A percentile compares a stretch with the other conserved stretches of the same genome.
These are phyloP conservation scores for Penicillium sp. DNA, from an alignment of 2,329 filamentous ascomycete genomes.

Conservation along the genomic window DNA sequence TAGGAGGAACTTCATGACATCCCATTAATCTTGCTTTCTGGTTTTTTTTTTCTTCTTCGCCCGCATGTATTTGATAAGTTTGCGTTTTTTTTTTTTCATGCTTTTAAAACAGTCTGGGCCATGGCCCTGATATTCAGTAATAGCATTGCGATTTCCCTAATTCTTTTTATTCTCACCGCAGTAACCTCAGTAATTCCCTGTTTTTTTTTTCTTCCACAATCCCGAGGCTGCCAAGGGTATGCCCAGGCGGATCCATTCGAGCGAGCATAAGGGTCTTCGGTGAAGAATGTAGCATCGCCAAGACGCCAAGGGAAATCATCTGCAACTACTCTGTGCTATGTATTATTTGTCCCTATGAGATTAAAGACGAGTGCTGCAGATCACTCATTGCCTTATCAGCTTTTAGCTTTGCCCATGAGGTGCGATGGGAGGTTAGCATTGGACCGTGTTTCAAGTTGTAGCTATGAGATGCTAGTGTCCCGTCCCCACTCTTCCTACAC, in stretches of 20 bases:
- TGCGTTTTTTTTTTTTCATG: conserved; percentile 6
- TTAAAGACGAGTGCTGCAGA: background rate
- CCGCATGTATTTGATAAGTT: conserved; percentile 28
- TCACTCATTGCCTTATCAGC: conserved; percentile 1
- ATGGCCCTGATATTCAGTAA: conserved; percentile 13
- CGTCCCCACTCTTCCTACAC: background rate
- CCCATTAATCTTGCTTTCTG: conserved; percentile 24
- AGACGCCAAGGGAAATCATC: conserved; percentile 19
- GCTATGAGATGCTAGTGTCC: background rate
- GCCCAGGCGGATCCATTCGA: background rate
- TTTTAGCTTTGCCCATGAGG: conserved; percentile 6
- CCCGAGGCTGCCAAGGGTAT: background rate
- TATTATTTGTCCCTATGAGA: background rate
- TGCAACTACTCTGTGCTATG: background rate
- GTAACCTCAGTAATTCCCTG: background rate
- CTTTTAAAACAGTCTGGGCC: conserved; percentile 11
- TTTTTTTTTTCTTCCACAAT: background rate
- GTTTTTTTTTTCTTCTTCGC: conserved; percentile 14
- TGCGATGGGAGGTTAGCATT: background rate
- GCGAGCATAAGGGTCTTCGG: conserved; percentile 2
- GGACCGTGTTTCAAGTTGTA: background rate
- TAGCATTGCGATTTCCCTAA: conserved; percentile 10
- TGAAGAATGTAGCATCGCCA: conserved; percentile 11
- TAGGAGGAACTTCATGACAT: conserved; percentile 18
- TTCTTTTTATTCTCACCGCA: conserved; percentile 1